Conservation (phyloP, 192 early-diverging fungal genomes). For the Podila minutissima region DNA sequence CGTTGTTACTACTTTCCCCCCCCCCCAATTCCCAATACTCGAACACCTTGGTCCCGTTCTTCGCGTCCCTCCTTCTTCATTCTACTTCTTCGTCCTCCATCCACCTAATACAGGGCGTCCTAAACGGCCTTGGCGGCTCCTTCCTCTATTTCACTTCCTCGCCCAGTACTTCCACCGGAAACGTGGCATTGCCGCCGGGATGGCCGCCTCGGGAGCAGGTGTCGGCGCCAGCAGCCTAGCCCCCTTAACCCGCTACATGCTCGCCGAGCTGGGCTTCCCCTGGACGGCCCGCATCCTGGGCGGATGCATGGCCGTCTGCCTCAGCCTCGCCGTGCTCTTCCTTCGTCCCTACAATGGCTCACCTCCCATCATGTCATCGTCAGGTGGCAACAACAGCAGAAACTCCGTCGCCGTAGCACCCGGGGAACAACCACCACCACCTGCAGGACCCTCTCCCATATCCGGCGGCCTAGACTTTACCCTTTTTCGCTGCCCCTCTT, state of each 20-base stretch:
- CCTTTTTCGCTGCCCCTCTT: background rate
- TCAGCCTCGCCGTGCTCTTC: background rate
- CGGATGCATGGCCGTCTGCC: constrained; percentile 10
- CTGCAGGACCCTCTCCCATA: background rate
- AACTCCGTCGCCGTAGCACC: background rate
- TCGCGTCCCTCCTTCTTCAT: background rate
- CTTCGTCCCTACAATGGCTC: constrained; percentile 4
- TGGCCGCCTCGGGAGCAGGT: constrained; percentile 18
- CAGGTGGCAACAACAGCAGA: background rate
- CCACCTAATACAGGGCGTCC: background rate
- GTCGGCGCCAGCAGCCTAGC: constrained; percentile 16
- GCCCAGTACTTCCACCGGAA: constrained; percentile 9
- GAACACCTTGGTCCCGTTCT: no score
- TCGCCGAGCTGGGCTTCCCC: constrained; percentile 9
- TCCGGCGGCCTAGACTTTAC: constrained; percentile 6
- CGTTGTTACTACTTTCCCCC: no score
- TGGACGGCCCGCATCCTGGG: constrained; percentile 23
- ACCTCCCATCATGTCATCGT: background rate
- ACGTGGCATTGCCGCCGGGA: constrained; percentile 3
- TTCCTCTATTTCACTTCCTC: constrained; percentile 10
- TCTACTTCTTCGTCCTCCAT: background rate
- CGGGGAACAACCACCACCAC: background rate
- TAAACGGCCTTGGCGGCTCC: constrained; percentile 10
- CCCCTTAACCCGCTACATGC: constrained; percentile 4
- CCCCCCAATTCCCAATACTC: no score